Evolutionary conservation across 1,139 yeast species (phyloP).

Genomic region (Pichia sp.): DNA sequence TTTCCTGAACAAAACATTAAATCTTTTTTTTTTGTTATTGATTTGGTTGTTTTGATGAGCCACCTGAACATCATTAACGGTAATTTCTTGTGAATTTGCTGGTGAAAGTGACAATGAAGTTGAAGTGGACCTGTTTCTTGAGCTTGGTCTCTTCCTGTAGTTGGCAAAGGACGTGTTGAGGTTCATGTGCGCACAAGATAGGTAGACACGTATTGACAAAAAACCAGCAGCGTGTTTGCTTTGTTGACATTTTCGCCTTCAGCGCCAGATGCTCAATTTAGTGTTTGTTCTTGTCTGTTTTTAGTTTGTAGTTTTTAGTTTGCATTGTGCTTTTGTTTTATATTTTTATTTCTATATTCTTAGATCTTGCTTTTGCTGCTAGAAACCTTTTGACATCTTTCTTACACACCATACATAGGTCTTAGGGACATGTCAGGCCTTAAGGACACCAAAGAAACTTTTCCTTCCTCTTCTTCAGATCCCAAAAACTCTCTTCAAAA

Average conservation of each 20-base stretch:
- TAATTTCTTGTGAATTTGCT: not conserved
- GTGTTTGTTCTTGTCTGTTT: not conserved
- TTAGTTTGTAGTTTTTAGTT: not conserved
- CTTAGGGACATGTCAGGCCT: not conserved
- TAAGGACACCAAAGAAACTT: not conserved
- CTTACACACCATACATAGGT: not conserved
- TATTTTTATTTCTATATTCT: no score
- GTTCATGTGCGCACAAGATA: slow-evolving; percentile 1
- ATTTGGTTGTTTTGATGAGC: not conserved
- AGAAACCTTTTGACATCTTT: not conserved
- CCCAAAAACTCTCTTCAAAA: not conserved
- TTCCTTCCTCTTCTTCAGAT: not conserved
- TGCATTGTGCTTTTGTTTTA: not conserved
- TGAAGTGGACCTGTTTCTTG: not conserved
- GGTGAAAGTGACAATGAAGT: not conserved
- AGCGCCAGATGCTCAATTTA: not conserved
- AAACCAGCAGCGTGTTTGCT: not conserved
- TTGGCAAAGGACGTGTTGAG: slow-evolving; percentile 8
- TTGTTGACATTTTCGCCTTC: not conserved
- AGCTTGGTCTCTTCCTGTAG: slow-evolving; percentile 1
- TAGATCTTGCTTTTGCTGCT: not conserved
- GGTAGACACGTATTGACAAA: not conserved
- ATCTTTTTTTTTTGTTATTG: slow-evolving; percentile 13
- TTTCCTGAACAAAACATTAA: slow-evolving; percentile 62
- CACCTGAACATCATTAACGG: not conserved